A percentile compares a stretch with the other conserved stretches of the same genome.
phyloP scores from a whole-genome alignment of 768 basidiomycete species.

The Albatrellus ellisii region DNA sequence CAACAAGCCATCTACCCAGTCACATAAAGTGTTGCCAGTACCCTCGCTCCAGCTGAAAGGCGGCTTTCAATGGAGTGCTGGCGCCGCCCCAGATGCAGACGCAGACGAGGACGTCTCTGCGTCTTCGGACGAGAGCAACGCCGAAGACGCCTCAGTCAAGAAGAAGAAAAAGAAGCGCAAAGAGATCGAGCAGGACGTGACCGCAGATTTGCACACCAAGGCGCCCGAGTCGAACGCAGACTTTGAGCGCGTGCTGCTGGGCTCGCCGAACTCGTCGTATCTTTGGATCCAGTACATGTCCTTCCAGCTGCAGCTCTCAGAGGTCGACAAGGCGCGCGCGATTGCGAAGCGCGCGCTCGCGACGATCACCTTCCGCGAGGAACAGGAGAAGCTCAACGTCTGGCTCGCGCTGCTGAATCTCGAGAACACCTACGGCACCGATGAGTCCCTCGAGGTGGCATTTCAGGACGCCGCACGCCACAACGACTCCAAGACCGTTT shows the following conservation, averaged over 20 bases:
- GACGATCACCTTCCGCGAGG: constrained; percentile 91
- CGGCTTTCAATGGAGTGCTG: constrained; percentile 64
- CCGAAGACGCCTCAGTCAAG: constrained; percentile 34
- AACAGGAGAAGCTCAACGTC: constrained; percentile 89
- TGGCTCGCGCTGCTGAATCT: constrained; percentile 96
- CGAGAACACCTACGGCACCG: constrained; percentile 87
- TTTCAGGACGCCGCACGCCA: constrained; percentile 86
- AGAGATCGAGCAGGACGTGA: constrained; percentile 66
- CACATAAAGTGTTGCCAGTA: constrained; percentile 1
- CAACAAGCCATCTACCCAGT: background rate
- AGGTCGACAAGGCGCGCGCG: constrained; percentile 87
- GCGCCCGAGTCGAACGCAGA: constrained; percentile 86
- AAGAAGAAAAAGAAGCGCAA: constrained; percentile 57
- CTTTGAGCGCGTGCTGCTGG: constrained; percentile 86
- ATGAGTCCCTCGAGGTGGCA: constrained; percentile 58
- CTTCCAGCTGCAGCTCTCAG: constrained; percentile 93
- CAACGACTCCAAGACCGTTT: constrained; percentile 88
- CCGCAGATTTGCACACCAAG: constrained; percentile 78
- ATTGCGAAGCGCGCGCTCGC: constrained; percentile 74
- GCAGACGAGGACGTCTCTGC: constrained; percentile 30
- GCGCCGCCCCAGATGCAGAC: constrained; percentile 20
- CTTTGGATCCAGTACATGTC: constrained; percentile 99
- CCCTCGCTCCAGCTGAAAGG: constrained; percentile 37
- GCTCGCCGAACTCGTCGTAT: constrained; percentile 93
- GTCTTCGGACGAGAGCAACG: constrained; percentile 36